Percentiles rank a stretch among this genome's conserved stretches.
phyloP scores from a whole-genome alignment of 148 eudicot genomes.

The Amaranthus palmeri region DNA sequence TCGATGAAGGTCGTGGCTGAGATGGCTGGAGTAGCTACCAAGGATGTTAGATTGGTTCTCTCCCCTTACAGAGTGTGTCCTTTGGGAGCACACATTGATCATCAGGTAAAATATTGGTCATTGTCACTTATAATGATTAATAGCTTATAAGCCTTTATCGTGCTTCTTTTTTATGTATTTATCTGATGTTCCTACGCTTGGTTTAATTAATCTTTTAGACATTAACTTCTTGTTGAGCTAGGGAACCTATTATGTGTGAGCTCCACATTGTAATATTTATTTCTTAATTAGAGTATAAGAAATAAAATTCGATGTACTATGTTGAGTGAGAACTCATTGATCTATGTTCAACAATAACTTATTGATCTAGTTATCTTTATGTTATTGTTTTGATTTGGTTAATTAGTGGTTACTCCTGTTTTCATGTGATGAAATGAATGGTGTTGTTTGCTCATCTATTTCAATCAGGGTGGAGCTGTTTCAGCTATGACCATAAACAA shows the following conservation, averaged over 20 bases:
- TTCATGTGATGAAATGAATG: conserved; percentile 7
- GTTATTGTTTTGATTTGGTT: conserved; percentile 10
- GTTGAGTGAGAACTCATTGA: neutral
- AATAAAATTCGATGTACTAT: neutral
- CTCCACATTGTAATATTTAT: neutral
- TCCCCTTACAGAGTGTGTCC: conserved; percentile 99
- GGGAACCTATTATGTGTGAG: no score
- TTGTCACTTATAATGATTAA: neutral
- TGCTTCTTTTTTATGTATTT: neutral
- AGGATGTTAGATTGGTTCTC: conserved; percentile 70
- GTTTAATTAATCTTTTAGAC: no score
- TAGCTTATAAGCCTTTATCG: neutral
- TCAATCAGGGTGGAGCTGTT: conserved; percentile 82
- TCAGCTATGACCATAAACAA: conserved; percentile 87
- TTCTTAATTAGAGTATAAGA: neutral
- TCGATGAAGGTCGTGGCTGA: conserved; percentile 55
- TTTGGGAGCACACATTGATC: conserved; percentile 96
- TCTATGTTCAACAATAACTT: neutral
- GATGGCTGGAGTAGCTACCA: conserved; percentile 46
- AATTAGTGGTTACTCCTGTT: neutral
- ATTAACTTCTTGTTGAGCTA: no score
- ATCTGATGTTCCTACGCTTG: no score
- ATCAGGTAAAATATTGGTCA: conserved; percentile 53
- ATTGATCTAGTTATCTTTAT: neutral
- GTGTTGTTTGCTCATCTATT: conserved; percentile 14